Evolutionary conservation across 106 monocot genomes (phyloP).

Genomic region (Dioscorea dumetorum): DNA sequence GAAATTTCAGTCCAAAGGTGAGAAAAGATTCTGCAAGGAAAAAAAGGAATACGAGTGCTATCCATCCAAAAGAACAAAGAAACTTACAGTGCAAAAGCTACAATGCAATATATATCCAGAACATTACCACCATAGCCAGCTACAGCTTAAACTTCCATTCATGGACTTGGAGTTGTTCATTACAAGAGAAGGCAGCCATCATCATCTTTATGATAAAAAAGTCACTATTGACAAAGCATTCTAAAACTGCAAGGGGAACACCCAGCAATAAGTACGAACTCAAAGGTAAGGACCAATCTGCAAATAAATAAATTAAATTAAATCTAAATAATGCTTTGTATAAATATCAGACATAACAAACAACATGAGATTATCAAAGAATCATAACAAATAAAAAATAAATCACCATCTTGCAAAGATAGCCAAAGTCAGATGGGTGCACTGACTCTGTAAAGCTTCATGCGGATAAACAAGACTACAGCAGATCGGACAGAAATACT

Average conservation of each 20-base stretch:
- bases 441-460: constrained; percentile 85
- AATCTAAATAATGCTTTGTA: background rate
- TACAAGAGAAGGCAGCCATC: background rate
- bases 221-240: constrained; percentile 3
- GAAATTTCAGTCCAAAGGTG: too few species aligned
- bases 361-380: background rate
- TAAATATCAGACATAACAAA: background rate
- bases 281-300: background rate
- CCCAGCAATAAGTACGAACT: background rate
- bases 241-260: background rate
- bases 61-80: too few species aligned
- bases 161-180: background rate
- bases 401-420: background rate
- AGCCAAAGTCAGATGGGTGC: constrained; percentile 57
- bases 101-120: too few species aligned
- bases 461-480: constrained; percentile 78
- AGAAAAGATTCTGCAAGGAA: too few species aligned
- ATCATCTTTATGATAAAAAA: constrained; percentile 1
- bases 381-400: background rate
- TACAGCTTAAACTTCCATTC: too few species aligned
- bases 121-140: too few species aligned
- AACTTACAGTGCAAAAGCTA: too few species aligned
- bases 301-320: background rate
- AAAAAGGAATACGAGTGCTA: too few species aligned
- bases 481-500: constrained; percentile 99